These are phyloP conservation scores for Cornus kousa DNA, from an alignment of 148 eudicot genomes.

Conservation along the genomic window DNA sequence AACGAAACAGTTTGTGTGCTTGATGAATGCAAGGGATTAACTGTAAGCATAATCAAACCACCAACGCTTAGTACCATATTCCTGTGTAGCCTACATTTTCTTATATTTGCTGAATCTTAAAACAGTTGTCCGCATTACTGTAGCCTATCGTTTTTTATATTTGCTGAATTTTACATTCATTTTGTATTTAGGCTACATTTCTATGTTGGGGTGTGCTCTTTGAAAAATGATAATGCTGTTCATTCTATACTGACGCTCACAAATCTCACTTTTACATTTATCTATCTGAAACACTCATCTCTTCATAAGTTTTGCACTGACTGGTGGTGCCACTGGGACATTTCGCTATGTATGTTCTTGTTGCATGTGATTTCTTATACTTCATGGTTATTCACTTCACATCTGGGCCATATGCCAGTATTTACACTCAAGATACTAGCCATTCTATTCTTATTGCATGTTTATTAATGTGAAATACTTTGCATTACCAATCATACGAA, in stretches of 20 bases:
- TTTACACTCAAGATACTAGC: neutral
- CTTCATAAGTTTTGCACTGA: too few relatives aligned
- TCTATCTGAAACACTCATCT: neutral
- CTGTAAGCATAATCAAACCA: conserved; percentile 40
- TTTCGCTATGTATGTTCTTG: neutral
- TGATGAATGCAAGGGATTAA: conserved; percentile 63
- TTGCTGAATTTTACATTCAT: too few relatives aligned
- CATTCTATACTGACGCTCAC: neutral
- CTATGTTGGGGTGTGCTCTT: neutral
- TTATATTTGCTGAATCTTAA: too few relatives aligned
- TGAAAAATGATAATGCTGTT: neutral
- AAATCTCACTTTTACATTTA: neutral
- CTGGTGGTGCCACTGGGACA: too few relatives aligned
- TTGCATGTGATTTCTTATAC: too few relatives aligned
- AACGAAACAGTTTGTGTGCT: conserved; percentile 79
- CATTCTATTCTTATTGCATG: too few relatives aligned
- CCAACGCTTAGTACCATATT: neutral
- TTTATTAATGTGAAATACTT: neutral
- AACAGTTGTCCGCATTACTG: too few relatives aligned
- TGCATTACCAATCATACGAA: neutral
- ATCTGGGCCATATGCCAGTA: neutral
- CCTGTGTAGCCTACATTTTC: too few relatives aligned
- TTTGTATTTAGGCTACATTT: too few relatives aligned
- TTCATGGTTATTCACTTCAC: too few relatives aligned
- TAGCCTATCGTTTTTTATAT: too few relatives aligned